phyloP scores from a whole-genome alignment of 2,329 filamentous ascomycete genomes.

The Byssothecium circinans region DNA sequence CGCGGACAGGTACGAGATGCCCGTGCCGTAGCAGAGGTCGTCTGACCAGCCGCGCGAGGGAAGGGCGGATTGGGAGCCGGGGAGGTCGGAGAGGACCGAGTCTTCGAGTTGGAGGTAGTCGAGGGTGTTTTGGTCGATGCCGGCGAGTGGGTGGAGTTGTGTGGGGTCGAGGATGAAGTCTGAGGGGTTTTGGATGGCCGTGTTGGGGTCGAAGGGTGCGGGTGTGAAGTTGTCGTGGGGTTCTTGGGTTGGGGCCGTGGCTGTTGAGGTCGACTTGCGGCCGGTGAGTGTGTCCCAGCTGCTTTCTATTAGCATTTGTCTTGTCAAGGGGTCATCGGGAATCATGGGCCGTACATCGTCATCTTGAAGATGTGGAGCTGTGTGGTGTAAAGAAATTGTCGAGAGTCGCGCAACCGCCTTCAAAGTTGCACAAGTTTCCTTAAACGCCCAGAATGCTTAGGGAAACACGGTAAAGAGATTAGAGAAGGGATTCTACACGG shows the following conservation, averaged over 20 bases:
- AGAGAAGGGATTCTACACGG: constrained; percentile 13
- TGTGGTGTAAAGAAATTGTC: constrained; percentile 16
- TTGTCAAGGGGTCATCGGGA: background rate
- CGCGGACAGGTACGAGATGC: constrained; percentile 88
- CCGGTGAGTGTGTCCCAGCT: constrained; percentile 62
- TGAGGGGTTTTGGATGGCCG: constrained; percentile 74
- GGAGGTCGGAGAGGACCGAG: constrained; percentile 80
- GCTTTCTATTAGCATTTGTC: constrained; percentile 6
- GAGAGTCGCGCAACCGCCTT: constrained; percentile 20
- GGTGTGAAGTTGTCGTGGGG: constrained; percentile 55
- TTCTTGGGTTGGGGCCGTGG: constrained; percentile 43
- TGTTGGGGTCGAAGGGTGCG: constrained; percentile 68
- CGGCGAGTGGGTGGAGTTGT: constrained; percentile 87
- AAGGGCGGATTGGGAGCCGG: constrained; percentile 81
- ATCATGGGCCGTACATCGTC: constrained; percentile 34
- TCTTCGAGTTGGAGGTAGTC: constrained; percentile 97
- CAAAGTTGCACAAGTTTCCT: constrained; percentile 17
- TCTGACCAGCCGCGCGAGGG: constrained; percentile 97
- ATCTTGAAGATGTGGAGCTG: constrained; percentile 30
- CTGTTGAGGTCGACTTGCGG: constrained; percentile 56
- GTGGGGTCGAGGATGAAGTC: constrained; percentile 90
- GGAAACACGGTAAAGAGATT: constrained; percentile 11
- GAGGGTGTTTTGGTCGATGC: constrained; percentile 86
- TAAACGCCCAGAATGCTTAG: constrained; percentile 17
- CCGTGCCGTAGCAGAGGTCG: constrained; percentile 96